These are phyloP conservation scores for Nakazawaea wickerhamii DNA, from an alignment of 805 yeast species.

Conservation along the genomic window DNA sequence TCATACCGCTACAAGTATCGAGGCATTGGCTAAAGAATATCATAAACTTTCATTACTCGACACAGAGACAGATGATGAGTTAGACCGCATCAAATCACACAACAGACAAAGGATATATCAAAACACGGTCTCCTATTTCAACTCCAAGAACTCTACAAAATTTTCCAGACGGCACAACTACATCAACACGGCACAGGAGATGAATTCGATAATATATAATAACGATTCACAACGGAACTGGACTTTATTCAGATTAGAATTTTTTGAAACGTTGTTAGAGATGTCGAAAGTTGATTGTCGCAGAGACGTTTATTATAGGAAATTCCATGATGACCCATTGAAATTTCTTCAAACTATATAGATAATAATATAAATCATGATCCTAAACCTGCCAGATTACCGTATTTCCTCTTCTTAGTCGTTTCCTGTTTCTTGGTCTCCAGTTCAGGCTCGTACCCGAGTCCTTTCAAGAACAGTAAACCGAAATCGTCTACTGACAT, in stretches of 20 bases:
- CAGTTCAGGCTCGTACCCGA: conserved; percentile 7
- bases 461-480: conserved; percentile 12
- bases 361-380: background rate
- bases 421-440: background rate
- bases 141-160: conserved; percentile 6
- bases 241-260: conserved; percentile 2
- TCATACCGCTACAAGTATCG: background rate
- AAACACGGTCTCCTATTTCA: background rate
- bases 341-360: background rate
- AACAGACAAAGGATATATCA: background rate
- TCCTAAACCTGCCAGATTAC: conserved; percentile 10
- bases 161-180: conserved; percentile 3
- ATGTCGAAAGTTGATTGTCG: background rate
- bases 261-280: background rate
- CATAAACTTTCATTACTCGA: background rate
- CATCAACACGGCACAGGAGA: background rate
- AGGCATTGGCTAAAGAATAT: background rate
- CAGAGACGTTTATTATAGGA: conserved; percentile 1
- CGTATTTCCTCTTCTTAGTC: conserved; percentile 3
- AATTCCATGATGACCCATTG: background rate
- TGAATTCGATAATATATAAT: background rate
- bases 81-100: background rate
- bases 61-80: background rate
- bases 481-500: conserved; percentile 13
- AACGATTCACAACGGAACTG: background rate